phyloP scores from a whole-genome alignment of 495 filamentous ascomycete species.

The Haplographium delicatum region DNA sequence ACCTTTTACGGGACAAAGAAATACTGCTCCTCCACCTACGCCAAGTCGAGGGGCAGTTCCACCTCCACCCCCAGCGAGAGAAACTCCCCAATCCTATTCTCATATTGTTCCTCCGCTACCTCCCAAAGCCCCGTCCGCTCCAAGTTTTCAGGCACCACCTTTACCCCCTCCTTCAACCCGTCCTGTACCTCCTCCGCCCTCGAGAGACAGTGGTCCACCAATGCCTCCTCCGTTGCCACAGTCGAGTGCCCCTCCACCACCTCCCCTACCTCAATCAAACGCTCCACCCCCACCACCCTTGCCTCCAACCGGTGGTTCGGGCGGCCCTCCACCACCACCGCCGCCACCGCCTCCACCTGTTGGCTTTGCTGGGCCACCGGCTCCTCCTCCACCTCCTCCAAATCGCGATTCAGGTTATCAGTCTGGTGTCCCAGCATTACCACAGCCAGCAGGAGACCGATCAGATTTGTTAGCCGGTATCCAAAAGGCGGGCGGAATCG shows the following conservation, averaged over 20 bases:
- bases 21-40: conserved; percentile 64
- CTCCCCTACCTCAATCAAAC: conserved; percentile 31
- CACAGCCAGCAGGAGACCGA: conserved; percentile 46
- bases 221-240: conserved; percentile 26
- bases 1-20: conserved; percentile 67
- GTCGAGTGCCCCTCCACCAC: conserved; percentile 30
- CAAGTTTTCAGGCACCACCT: conserved; percentile 37
- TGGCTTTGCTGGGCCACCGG: conserved; percentile 40
- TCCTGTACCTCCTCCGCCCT: conserved; percentile 27
- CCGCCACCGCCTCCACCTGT: conserved; percentile 45
- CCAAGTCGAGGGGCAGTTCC: conserved; percentile 63
- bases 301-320: conserved; percentile 28
- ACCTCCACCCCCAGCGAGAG: conserved; percentile 59
- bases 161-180: conserved; percentile 36
- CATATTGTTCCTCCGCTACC: conserved; percentile 39
- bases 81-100: conserved; percentile 31
- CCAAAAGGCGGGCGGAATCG: conserved; percentile 66
- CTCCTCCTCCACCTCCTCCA: conserved; percentile 64
- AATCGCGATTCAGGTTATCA: conserved; percentile 57
- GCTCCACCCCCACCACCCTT: conserved; percentile 37
- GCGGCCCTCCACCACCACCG: conserved; percentile 35
- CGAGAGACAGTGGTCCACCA: conserved; percentile 19
- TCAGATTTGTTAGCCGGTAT: conserved; percentile 78
- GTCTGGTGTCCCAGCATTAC: conserved; percentile 51
- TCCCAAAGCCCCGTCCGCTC: conserved; percentile 34